Conservation (phyloP, 495 filamentous ascomycete genomes). For the Neurospora pannonica region DNA sequence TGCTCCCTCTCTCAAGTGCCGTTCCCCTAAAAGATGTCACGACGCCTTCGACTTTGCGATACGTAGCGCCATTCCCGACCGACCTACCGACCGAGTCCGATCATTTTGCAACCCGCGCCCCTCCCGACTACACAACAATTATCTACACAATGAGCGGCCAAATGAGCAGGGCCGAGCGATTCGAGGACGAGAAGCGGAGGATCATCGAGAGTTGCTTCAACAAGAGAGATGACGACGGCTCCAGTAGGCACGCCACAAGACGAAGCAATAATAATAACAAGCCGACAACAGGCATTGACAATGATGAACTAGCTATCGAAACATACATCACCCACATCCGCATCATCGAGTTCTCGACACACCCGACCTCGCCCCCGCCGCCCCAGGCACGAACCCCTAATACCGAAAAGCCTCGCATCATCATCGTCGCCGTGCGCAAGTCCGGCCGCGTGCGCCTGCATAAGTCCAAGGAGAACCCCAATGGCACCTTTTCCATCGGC, state of each 20-base stretch:
- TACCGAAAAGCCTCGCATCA: slow-evolving; percentile 80
- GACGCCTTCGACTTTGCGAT: not conserved
- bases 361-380: slow-evolving; percentile 80
- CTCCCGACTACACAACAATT: not conserved
- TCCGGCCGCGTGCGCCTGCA: slow-evolving; percentile 91
- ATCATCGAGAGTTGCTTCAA: slow-evolving; percentile 88
- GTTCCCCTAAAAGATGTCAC: not conserved
- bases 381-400: slow-evolving; percentile 52
- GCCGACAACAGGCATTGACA: not conserved
- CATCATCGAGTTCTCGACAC: slow-evolving; percentile 72
- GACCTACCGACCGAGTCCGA: not conserved
- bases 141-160: slow-evolving; percentile 22
- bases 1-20: not conserved
- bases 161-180: slow-evolving; percentile 70
- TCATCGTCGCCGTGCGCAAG: slow-evolving; percentile 84
- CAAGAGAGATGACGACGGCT: slow-evolving; percentile 76
- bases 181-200: slow-evolving; percentile 90
- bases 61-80: not conserved
- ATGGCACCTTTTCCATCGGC: slow-evolving; percentile 91
- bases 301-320: slow-evolving; percentile 42
- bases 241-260: slow-evolving; percentile 45
- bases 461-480: slow-evolving; percentile 90
- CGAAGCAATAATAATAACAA: not conserved
- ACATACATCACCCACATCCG: slow-evolving; percentile 97
- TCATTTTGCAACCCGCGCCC: not conserved